phyloP scores from a whole-genome alignment of 805 yeast species.

The Cyberlindnera maritima region DNA sequence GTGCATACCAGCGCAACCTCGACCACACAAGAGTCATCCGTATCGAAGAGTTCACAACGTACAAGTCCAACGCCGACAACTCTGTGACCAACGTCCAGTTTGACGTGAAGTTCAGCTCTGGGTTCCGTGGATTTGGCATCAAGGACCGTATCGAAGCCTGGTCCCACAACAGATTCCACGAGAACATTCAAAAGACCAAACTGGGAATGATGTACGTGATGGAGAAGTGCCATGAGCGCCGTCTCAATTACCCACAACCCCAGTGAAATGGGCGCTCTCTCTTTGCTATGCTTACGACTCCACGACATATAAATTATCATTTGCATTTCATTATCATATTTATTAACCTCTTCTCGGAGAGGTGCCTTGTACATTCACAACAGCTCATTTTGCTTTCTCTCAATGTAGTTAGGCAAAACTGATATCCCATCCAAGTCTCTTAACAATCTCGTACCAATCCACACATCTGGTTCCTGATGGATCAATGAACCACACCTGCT shows the following conservation, averaged over 20 bases:
- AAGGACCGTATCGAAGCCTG: constrained; percentile 77
- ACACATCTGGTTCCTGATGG: constrained; percentile 55
- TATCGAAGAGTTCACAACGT: constrained; percentile 74
- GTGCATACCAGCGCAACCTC: constrained; percentile 74
- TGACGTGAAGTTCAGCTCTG: constrained; percentile 68
- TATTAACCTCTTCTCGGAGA: neutral
- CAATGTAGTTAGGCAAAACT: constrained; percentile 54
- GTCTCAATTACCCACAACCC: constrained; percentile 1
- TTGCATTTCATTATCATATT: neutral
- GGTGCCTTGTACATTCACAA: neutral
- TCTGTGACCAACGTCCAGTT: constrained; percentile 47
- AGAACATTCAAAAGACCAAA: constrained; percentile 63
- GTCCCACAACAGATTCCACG: constrained; percentile 69
- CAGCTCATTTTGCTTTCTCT: neutral
- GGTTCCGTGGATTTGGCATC: constrained; percentile 59
- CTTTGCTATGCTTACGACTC: neutral
- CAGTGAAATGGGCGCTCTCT: neutral
- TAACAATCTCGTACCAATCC: constrained; percentile 71
- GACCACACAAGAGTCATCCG: constrained; percentile 79
- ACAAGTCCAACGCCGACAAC: constrained; percentile 35
- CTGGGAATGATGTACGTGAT: constrained; percentile 77
- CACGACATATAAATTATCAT: neutral
- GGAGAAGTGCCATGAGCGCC: constrained; percentile 48
- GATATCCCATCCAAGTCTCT: constrained; percentile 71
- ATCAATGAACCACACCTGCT: constrained; percentile 41